Evolutionary conservation across 2,329 filamentous ascomycete species (phyloP).

Genomic region (Truncatella angustata): DNA sequence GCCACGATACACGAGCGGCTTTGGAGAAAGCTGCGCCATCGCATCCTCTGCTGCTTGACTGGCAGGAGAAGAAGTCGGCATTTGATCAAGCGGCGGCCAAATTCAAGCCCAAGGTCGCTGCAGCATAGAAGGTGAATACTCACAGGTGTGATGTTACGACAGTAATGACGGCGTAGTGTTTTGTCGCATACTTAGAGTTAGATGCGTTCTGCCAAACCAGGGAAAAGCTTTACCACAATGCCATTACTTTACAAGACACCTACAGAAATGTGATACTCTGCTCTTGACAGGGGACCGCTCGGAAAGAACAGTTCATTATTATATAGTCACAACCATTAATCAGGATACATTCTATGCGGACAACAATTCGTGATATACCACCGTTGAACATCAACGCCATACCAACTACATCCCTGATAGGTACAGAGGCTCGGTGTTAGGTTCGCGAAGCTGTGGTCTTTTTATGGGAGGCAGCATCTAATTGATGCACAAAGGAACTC

Average conservation of each 20-base stretch:
- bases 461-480: no score
- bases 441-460: no score
- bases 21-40: conserved; percentile 59
- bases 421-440: no score
- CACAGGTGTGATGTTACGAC: not conserved
- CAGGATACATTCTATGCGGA: no score
- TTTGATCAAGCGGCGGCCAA: conserved; percentile 87
- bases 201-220: conserved; percentile 1
- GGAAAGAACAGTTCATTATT: no score
- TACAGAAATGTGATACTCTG: no score
- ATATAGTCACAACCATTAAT: no score
- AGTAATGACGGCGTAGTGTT: not conserved
- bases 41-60: conserved; percentile 70
- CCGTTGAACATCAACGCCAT: no score
- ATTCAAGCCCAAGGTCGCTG: conserved; percentile 75
- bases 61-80: conserved; percentile 80
- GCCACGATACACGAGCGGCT: conserved; percentile 50
- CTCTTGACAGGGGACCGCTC: no score
- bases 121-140: conserved; percentile 42
- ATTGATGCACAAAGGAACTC: no score
- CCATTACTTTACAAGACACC: not conserved
- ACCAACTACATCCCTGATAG: no score
- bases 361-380: no score
- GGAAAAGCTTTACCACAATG: not conserved
- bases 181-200: not conserved